Evolutionary conservation across 345 rosid genomes (phyloP).

Genomic region (Rhodomyrtus tomentosa): DNA sequence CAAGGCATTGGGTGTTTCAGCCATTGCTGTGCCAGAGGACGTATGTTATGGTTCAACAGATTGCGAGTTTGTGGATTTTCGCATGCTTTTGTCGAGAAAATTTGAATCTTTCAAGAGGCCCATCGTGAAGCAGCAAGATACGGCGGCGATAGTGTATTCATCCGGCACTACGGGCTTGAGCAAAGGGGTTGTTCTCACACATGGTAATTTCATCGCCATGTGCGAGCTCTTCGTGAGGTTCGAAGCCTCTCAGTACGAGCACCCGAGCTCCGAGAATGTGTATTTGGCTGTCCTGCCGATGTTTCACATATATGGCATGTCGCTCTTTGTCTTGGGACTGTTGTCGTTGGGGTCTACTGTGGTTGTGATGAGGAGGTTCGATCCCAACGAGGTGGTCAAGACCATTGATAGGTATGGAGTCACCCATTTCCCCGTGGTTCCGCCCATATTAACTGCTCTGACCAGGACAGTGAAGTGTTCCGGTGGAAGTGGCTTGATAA

Average conservation of each 20-base stretch:
- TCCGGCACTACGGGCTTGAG: slow-evolving; percentile 82
- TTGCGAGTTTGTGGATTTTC: slow-evolving; percentile 17
- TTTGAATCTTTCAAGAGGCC: slow-evolving; percentile 17
- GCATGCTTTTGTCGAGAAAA: slow-evolving; percentile 16
- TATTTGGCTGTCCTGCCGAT: slow-evolving; percentile 60
- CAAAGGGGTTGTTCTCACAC: slow-evolving; percentile 73
- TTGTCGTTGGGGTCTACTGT: slow-evolving; percentile 50
- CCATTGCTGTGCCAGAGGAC: slow-evolving; percentile 31
- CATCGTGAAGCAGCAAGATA: slow-evolving; percentile 50
- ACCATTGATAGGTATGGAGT: slow-evolving; percentile 41
- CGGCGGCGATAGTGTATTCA: slow-evolving; percentile 70
- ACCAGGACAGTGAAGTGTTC: slow-evolving; percentile 22
- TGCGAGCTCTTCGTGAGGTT: slow-evolving; percentile 68
- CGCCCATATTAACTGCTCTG: slow-evolving; percentile 55
- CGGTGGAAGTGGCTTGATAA: slow-evolving; percentile 27
- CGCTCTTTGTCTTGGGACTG: slow-evolving; percentile 53
- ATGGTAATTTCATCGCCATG: slow-evolving; percentile 52
- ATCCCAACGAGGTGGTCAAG: slow-evolving; percentile 27
- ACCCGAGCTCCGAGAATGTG: slow-evolving; percentile 30
- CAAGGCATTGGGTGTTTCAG: slow-evolving; percentile 16
- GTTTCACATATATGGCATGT: slow-evolving; percentile 74
- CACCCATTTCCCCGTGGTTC: slow-evolving; percentile 72
- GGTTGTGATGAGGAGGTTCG: slow-evolving; percentile 66
- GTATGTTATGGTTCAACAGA: not conserved
- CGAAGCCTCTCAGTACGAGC: slow-evolving; percentile 64